phyloP scores from a whole-genome alignment of 148 eudicot genomes.

The Rhododendron mucronatum region DNA sequence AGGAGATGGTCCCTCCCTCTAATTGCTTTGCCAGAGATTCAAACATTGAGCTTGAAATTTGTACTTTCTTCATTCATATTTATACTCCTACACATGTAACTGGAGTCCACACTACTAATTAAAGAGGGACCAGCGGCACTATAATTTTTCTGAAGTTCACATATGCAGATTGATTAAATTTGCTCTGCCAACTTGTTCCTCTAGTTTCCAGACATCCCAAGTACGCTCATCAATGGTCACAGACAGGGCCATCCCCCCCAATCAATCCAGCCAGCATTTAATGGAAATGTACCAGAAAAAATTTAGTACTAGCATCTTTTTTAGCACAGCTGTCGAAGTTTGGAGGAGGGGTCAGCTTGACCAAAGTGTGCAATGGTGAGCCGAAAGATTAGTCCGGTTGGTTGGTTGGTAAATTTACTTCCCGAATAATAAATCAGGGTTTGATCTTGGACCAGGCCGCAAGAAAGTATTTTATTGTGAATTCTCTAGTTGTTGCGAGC shows the following conservation, averaged over 20 bases:
- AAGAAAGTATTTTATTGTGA: no score
- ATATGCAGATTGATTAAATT: neutral
- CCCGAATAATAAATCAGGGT: rapidly evolving
- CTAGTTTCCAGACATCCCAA: neutral
- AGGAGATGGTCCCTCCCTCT: neutral
- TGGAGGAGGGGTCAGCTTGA: neutral
- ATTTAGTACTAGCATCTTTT: neutral
- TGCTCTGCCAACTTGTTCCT: neutral
- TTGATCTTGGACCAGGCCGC: no score
- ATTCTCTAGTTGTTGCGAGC: no score
- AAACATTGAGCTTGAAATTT: neutral
- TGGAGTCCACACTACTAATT: neutral
- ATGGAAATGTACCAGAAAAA: neutral
- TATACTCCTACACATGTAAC: neutral
- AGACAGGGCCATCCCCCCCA: neutral
- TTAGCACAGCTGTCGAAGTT: neutral
- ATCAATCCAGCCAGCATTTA: neutral
- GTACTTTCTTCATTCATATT: neutral
- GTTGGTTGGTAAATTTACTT: no score
- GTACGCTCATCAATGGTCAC: neutral
- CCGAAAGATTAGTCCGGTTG: no score
- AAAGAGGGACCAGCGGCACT: neutral
- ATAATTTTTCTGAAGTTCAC: neutral
- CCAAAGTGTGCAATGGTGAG: neutral
- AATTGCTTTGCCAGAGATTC: neutral